Conservation (phyloP, 306 rosid species). For the Vigna unguiculata region DNA sequence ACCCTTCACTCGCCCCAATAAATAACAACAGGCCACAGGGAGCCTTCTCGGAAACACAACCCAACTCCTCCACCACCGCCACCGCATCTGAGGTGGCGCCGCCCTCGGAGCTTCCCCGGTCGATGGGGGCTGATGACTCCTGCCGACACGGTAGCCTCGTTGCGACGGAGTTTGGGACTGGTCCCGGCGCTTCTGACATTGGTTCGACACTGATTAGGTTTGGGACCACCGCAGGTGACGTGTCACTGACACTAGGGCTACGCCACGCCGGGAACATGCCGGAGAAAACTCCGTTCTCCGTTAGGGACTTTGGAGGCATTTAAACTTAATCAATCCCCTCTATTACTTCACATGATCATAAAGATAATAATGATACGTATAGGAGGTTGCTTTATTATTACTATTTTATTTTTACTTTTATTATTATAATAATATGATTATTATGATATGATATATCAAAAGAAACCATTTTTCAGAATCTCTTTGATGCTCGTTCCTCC, state of each 20-base stretch:
- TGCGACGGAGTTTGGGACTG: slow-evolving; percentile 74
- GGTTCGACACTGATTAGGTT: slow-evolving; percentile 76
- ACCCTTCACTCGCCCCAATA: slow-evolving; percentile 74
- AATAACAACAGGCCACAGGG: slow-evolving; percentile 7
- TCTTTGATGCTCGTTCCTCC: slow-evolving; percentile 38
- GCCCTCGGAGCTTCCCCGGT: slow-evolving; percentile 43
- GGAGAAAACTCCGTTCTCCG: slow-evolving; percentile 73
- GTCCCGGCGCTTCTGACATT: slow-evolving; percentile 51
- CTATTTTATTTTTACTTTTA: slow-evolving; percentile 30
- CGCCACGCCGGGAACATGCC: slow-evolving; percentile 94
- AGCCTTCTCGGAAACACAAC: slow-evolving; percentile 45
- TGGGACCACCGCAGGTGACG: slow-evolving; percentile 91
- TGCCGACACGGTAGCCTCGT: slow-evolving; percentile 68
- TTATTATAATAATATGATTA: slow-evolving; percentile 5
- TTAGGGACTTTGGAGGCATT: slow-evolving; percentile 85
- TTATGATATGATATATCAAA: slow-evolving; percentile 41
- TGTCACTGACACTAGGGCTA: slow-evolving; percentile 95
- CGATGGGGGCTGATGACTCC: slow-evolving; percentile 57
- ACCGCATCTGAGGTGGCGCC: slow-evolving; percentile 52
- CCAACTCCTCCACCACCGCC: slow-evolving; percentile 39
- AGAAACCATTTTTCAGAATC: slow-evolving; percentile 13
- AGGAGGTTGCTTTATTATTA: slow-evolving; percentile 35
- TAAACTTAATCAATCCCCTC: slow-evolving; percentile 27
- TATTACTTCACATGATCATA: slow-evolving; percentile 31
- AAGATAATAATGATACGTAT: slow-evolving; percentile 37